Evolutionary conservation across 1,139 yeast genomes (phyloP).

Genomic region (Trichomonascaceae sp.): DNA sequence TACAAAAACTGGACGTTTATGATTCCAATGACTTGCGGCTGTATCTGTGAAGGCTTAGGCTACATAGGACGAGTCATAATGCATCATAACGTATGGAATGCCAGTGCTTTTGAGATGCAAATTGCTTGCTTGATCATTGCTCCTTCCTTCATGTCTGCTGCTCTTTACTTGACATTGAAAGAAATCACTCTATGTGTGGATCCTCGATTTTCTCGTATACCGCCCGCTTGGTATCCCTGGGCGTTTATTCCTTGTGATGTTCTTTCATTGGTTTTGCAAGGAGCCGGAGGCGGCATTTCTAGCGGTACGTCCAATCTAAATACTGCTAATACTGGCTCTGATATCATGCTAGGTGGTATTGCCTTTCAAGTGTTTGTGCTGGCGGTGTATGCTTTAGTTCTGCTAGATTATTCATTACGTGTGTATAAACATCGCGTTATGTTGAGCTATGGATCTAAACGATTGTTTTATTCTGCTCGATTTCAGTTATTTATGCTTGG

Average conservation of each 20-base stretch:
- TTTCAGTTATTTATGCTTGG: constrained; percentile 35
- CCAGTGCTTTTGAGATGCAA: constrained; percentile 34
- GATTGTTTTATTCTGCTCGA: constrained; percentile 19
- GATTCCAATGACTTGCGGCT: constrained; percentile 29
- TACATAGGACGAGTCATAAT: not conserved
- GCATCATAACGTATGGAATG: not conserved
- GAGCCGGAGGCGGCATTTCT: constrained; percentile 70
- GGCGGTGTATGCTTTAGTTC: constrained; percentile 57
- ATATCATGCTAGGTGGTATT: constrained; percentile 79
- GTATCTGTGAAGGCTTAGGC: not conserved
- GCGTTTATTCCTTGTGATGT: constrained; percentile 64
- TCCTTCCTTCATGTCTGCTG: constrained; percentile 88
- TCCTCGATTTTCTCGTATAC: constrained; percentile 49
- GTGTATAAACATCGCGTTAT: constrained; percentile 7
- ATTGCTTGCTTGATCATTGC: constrained; percentile 68
- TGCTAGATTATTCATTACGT: constrained; percentile 44
- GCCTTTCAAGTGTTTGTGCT: constrained; percentile 72
- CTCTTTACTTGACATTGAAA: constrained; percentile 70
- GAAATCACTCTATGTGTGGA: constrained; percentile 70
- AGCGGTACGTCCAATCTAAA: constrained; percentile 22
- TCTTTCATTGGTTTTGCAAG: constrained; percentile 69
- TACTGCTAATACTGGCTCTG: constrained; percentile 46
- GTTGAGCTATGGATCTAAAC: constrained; percentile 16
- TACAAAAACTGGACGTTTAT: constrained; percentile 74
- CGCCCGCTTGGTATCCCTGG: constrained; percentile 72